phyloP scores from a whole-genome alignment of 2,329 filamentous ascomycete genomes.

The Acrocalymma vagum region DNA sequence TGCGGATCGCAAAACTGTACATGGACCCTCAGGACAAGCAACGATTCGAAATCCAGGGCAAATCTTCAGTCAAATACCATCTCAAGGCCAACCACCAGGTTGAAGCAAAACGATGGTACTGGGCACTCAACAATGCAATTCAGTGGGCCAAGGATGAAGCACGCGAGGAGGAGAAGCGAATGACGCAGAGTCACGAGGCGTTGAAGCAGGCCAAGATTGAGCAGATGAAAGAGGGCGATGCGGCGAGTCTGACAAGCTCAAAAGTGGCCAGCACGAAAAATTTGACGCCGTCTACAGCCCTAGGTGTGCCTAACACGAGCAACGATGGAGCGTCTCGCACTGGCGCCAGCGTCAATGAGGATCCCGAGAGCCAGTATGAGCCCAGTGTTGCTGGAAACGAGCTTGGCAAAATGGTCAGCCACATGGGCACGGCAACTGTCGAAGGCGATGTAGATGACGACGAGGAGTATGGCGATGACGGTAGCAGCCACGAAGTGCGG shows the following conservation, averaged over 20 bases:
- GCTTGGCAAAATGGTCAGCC: slow-evolving; percentile 57
- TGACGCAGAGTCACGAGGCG: slow-evolving; percentile 76
- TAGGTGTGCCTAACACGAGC: slow-evolving; percentile 59
- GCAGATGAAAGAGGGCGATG: slow-evolving; percentile 61
- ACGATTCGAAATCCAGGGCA: slow-evolving; percentile 96
- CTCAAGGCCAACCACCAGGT: slow-evolving; percentile 98
- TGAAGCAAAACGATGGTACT: slow-evolving; percentile 98
- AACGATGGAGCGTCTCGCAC: slow-evolving; percentile 40
- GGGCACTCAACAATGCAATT: slow-evolving; percentile 98
- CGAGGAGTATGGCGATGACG: slow-evolving; percentile 82
- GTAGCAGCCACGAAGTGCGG: slow-evolving; percentile 76
- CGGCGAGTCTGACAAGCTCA: slow-evolving; percentile 46
- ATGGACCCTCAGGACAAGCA: slow-evolving; percentile 99
- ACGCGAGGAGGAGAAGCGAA: slow-evolving; percentile 84
- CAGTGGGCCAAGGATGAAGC: slow-evolving; percentile 98
- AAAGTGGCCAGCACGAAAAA: slow-evolving; percentile 35
- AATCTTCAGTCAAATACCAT: slow-evolving; percentile 98
- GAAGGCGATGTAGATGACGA: slow-evolving; percentile 70
- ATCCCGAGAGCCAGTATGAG: slow-evolving; percentile 66
- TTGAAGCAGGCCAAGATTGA: slow-evolving; percentile 80
- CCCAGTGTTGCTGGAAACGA: slow-evolving; percentile 65
- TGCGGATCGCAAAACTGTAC: slow-evolving; percentile 92
- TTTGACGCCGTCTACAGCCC: slow-evolving; percentile 52
- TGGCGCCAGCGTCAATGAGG: slow-evolving; percentile 61
- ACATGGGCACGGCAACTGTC: slow-evolving; percentile 57